Base-by-base conservation (phyloP, 768 basidiomycete species). In the Lentinus tigrinus region DNA sequence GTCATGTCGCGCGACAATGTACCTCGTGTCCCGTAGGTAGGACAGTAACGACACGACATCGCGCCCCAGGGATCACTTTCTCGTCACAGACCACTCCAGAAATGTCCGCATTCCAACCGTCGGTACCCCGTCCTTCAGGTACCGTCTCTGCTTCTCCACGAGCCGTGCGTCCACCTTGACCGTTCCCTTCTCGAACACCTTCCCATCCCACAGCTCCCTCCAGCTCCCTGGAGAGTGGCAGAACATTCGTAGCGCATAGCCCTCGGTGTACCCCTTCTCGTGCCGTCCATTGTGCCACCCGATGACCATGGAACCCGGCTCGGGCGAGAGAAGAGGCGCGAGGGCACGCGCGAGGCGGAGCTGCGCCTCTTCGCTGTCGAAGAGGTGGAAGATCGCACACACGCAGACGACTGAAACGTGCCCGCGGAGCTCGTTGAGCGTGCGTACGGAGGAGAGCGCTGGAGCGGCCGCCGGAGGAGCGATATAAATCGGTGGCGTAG, bases 341-440 rank as follows among this genome's bases (percentile, higher is more conserved):
- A 83, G 65, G 8, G 69, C 67, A 19, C 67, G 70, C 4, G 78
- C 82, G 49, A 84, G 69, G 34, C 73, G 64, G 8, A 68, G 58
- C 62, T 84, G 82, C 28, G 69, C 54, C 16, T 62, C 70, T 55
- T 77, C 71, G 53, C 6, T 46, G 8, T 62, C 57, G 66, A 85
- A 85, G 28, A 84, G 65, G 66, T 76, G 73, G 63, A 87, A 85
- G 67, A 85, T 70, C 9, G 78, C 69, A n/a, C 76, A 72, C 3
- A 78, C 76, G 63, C 82, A 77, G 24, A 86, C 80, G 3, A 70
- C 78, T 14, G 81, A 76, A 38, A 83, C 68, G 34, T 73, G 76
- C 4, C 81, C 79, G 47, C 65, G 76, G 11, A 84, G 70, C 10
- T 77, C 75, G 26, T 53, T 65, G 23, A 68, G 57, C 13, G 58